Evolutionary conservation across 352 stramenopile genomes (phyloP).

Genomic region (Pythium folliculosum): DNA sequence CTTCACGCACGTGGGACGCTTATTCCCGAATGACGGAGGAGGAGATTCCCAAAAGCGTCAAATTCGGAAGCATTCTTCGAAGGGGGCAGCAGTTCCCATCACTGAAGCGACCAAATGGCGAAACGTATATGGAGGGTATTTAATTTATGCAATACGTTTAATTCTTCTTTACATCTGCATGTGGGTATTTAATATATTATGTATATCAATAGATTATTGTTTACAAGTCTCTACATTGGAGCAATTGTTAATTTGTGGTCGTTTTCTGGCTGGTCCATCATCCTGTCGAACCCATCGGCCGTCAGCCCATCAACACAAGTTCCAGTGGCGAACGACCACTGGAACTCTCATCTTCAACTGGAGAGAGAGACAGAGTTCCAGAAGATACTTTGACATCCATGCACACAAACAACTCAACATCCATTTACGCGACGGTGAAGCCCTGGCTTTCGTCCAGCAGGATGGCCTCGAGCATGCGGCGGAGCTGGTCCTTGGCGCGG

Average conservation of each 20-base stretch:
- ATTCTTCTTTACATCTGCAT: no score
- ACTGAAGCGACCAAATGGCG: no score
- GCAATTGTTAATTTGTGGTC: neutral
- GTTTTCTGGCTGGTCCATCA: neutral
- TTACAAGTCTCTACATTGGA: neutral
- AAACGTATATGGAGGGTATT: no score
- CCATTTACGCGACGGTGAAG: neutral
- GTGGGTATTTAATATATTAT: neutral
- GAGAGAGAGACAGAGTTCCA: neutral
- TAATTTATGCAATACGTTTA: no score
- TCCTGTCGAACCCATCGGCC: neutral
- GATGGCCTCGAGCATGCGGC: neutral
- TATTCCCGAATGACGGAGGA: neutral
- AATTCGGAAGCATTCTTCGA: constrained; percentile 3
- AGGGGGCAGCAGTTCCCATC: neutral
- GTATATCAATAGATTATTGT: neutral
- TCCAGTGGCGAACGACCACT: neutral
- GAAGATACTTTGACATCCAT: neutral
- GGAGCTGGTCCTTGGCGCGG: constrained; percentile 80
- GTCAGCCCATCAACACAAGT: neutral
- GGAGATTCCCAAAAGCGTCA: neutral
- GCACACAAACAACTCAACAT: neutral
- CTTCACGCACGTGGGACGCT: neutral
- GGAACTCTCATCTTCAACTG: neutral
- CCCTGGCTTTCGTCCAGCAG: neutral